These are phyloP conservation scores for Sanghuangporus sanghuang DNA, from an alignment of 1,284 basidiomycete species.

Conservation along the genomic window DNA sequence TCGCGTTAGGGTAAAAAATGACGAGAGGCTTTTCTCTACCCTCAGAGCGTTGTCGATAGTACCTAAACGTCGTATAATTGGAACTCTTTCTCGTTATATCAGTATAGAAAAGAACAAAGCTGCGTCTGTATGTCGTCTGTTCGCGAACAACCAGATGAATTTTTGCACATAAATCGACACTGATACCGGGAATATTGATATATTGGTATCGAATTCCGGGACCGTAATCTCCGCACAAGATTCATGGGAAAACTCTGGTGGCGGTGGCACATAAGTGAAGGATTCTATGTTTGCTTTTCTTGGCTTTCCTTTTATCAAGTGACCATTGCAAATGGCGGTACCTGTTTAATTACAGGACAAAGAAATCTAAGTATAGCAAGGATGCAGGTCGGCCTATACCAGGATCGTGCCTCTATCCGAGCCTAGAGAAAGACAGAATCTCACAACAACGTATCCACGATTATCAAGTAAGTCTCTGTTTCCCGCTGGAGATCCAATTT, in stretches of 20 bases:
- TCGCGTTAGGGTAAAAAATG: neutral
- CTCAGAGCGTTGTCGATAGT: conserved; percentile 7
- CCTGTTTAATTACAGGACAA: neutral
- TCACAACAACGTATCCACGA: neutral
- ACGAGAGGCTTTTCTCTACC: neutral
- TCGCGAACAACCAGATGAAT: neutral
- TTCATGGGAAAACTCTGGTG: neutral
- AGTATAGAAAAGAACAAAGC: conserved; percentile 11
- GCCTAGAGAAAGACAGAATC: neutral
- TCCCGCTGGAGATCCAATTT: neutral
- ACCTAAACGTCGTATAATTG: conserved; percentile 12
- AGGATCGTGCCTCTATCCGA: neutral
- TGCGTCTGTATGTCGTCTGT: conserved; percentile 11
- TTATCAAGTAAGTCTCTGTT: neutral
- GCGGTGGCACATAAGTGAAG: neutral
- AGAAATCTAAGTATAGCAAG: neutral
- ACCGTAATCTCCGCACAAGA: neutral
- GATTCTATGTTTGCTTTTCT: neutral
- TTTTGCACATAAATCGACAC: neutral
- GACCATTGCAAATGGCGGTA: neutral
- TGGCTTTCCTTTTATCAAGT: neutral
- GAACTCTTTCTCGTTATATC: conserved; percentile 2
- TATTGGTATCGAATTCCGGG: neutral
- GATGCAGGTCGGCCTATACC: neutral
- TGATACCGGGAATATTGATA: neutral